Base-by-base conservation (phyloP, 140 eudicot species). In the Bidens hawaiensis region DNA sequence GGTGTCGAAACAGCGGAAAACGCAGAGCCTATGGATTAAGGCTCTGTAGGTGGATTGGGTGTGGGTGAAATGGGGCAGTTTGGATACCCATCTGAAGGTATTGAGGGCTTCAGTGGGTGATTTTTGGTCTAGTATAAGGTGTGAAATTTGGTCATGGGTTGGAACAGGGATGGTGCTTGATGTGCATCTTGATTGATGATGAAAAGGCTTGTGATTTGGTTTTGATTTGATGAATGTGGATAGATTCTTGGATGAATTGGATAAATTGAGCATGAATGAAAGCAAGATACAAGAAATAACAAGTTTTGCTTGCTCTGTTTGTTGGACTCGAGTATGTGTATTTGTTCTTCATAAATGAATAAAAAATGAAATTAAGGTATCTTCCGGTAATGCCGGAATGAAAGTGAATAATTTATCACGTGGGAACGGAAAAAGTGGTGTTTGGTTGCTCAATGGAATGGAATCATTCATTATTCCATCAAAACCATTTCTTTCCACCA, bases 51-150 rank as follows among this genome's bases (percentile, higher is more conserved):
- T 88, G 75, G 90, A 78, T 46, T 75, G 89, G 25, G 17, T 74
- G 77, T 88, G 99, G 25, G 72, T 45, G 80, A 88, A 93, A 60
- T 50, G 43, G 18, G 87, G 90, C 38, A 85, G 71, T 17, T 67
- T 72, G 15, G 95, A 78, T 34, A 94, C 96, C 99, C 99, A 93
- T 85, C 73, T 72, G 84, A 93, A 93, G 40, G 99, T 85, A 18
- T 85, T 45, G 45, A 93, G 77, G 13, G 95, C 94, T 72, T 83
- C 85, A 6, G 67, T 30, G 17, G 95, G 66, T 63, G 95, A 64
- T 60, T 77, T 85, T 45, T 82, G 96, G 16, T 88, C 96, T 41
- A 80, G 53, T 25, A 93, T 79, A 65, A 93, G 88, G 56, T 69
- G 87, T 79, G 85, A 60, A 22, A 93, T 88, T 68, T 88, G 80